phyloP scores from a whole-genome alignment of 768 basidiomycete genomes.

The Wakefieldia striispora region DNA sequence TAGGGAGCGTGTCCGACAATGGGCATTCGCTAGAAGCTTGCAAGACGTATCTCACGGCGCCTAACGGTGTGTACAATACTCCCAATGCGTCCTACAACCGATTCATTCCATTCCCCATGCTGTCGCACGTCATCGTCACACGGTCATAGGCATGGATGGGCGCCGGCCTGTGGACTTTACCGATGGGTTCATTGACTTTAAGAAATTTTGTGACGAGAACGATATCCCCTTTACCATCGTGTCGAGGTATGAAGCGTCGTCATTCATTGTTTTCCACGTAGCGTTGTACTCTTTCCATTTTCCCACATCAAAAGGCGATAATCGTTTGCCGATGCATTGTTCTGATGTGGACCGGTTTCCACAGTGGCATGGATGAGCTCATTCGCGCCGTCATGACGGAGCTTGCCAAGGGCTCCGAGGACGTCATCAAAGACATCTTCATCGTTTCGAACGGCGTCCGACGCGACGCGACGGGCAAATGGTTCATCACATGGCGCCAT shows the following conservation, averaged over 20 bases:
- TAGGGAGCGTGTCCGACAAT: slow-evolving; percentile 71
- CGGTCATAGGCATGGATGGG: slow-evolving; percentile 7
- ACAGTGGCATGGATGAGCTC: slow-evolving; percentile 88
- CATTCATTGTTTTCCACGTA: background rate
- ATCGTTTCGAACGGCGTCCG: slow-evolving; percentile 94
- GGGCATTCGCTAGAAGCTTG: slow-evolving; percentile 86
- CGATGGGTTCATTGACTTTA: slow-evolving; percentile 82
- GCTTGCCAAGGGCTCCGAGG: slow-evolving; percentile 57
- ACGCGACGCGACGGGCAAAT: slow-evolving; percentile 54
- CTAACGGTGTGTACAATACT: slow-evolving; percentile 40
- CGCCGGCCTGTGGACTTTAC: slow-evolving; percentile 12
- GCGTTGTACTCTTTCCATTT: background rate
- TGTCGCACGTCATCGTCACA: background rate
- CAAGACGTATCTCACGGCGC: slow-evolving; percentile 67
- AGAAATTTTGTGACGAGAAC: slow-evolving; percentile 74
- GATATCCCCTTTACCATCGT: slow-evolving; percentile 91
- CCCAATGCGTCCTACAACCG: background rate
- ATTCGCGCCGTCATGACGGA: slow-evolving; percentile 85
- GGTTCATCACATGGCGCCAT: slow-evolving; percentile 86
- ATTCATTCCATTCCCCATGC: background rate
- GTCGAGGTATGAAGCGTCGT: slow-evolving; percentile 60
- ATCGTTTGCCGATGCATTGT: background rate
- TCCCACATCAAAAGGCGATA: slow-evolving; percentile 10
- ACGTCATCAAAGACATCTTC: slow-evolving; percentile 72
- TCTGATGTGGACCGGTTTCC: slow-evolving; percentile 4